phyloP scores from a whole-genome alignment of 2,329 filamentous ascomycete genomes.

The Incumbomyces lentus region DNA sequence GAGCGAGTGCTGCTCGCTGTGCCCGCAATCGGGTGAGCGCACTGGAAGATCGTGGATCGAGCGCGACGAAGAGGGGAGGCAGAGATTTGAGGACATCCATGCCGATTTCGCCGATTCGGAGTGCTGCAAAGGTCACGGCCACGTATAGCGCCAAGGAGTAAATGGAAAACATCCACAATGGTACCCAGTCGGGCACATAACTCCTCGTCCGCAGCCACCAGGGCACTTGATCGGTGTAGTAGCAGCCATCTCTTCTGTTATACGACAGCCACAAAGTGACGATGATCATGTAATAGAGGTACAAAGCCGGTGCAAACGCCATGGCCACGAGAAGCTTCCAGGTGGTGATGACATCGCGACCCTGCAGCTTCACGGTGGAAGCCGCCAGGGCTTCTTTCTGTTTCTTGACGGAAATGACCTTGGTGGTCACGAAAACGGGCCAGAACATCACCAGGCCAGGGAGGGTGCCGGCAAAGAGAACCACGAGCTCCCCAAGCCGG shows the following conservation, averaged over 20 bases:
- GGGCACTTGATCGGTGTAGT: slow-evolving; percentile 67
- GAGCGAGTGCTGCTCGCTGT: slow-evolving; percentile 62
- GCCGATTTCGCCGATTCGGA: slow-evolving; percentile 92
- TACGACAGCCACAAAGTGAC: slow-evolving; percentile 68
- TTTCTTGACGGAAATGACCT: slow-evolving; percentile 71
- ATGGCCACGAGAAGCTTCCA: slow-evolving; percentile 89
- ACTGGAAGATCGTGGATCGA: slow-evolving; percentile 75
- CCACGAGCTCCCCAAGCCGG: slow-evolving; percentile 62
- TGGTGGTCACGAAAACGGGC: slow-evolving; percentile 76
- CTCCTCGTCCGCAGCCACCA: slow-evolving; percentile 59
- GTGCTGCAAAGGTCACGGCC: slow-evolving; percentile 78
- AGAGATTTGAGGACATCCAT: slow-evolving; percentile 98
- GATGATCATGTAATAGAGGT: slow-evolving; percentile 66
- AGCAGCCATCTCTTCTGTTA: slow-evolving; percentile 76
- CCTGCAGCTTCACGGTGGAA: slow-evolving; percentile 79
- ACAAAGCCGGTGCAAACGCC: slow-evolving; percentile 69
- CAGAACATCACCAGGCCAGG: slow-evolving; percentile 81
- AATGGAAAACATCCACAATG: slow-evolving; percentile 65
- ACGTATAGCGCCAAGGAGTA: slow-evolving; percentile 73
- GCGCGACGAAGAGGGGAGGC: slow-evolving; percentile 71
- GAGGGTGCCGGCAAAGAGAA: slow-evolving; percentile 70
- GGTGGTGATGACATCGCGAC: slow-evolving; percentile 80
- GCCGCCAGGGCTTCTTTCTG: slow-evolving; percentile 73
- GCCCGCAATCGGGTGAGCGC: slow-evolving; percentile 68
- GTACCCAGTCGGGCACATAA: slow-evolving; percentile 65